phyloP scores from a whole-genome alignment of 495 filamentous ascomycete species.

The Podospora conica region DNA sequence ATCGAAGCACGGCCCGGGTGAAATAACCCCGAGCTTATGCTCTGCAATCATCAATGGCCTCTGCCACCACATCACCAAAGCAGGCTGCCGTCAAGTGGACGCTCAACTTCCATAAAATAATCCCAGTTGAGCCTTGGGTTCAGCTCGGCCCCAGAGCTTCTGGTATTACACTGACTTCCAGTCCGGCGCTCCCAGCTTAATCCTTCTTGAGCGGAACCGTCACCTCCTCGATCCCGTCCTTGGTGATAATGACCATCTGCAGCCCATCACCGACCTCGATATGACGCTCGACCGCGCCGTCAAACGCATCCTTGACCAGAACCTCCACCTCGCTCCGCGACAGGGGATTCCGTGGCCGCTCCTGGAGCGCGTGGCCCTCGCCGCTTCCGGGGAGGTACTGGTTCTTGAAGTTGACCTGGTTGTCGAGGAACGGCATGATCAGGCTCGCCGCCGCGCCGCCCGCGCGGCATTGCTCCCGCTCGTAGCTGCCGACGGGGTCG shows the following conservation, averaged over 20 bases:
- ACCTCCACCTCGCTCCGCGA: slow-evolving; percentile 68
- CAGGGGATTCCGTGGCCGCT: slow-evolving; percentile 59
- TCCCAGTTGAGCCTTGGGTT: background rate
- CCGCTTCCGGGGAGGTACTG: slow-evolving; percentile 90
- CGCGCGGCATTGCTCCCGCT: slow-evolving; percentile 90
- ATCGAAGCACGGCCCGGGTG: background rate
- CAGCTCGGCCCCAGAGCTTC: background rate
- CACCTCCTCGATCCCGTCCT: slow-evolving; percentile 80
- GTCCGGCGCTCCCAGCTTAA: slow-evolving; percentile 14
- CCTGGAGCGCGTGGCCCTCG: slow-evolving; percentile 70
- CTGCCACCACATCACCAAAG: background rate
- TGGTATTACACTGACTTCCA: background rate
- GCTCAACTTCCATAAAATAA: background rate
- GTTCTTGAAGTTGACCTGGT: slow-evolving; percentile 99
- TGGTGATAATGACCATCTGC: slow-evolving; percentile 90
- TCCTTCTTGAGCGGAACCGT: slow-evolving; percentile 84
- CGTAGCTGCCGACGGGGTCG: slow-evolving; percentile 94
- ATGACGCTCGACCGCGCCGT: slow-evolving; percentile 94
- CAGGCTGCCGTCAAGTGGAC: background rate
- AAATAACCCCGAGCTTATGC: background rate
- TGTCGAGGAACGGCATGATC: slow-evolving; percentile 99
- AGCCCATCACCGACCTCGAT: slow-evolving; percentile 96
- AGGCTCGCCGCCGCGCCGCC: slow-evolving; percentile 91
- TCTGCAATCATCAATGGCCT: background rate
- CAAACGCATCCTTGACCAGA: slow-evolving; percentile 93